Base-by-base conservation (phyloP, 495 filamentous ascomycete species). In the Evansstolkia leycettana region DNA sequence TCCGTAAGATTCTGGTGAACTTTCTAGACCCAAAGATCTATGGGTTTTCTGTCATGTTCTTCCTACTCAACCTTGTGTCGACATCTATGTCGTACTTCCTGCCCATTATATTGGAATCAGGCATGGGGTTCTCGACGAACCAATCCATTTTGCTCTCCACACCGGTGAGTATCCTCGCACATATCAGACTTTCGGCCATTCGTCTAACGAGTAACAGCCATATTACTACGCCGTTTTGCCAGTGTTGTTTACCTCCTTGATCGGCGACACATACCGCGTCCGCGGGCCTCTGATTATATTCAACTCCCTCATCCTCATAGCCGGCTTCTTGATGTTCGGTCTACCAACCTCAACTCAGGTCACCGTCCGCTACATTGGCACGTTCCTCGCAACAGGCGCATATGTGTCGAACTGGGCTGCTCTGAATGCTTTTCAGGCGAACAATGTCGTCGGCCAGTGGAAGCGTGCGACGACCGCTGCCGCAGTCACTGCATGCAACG, bases 381-480 rank as follows among this genome's bases (percentile, higher is more conserved):
- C 77, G 0, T 86, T 75, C 49, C 68, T 88, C 2, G 77, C 81
- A 0, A 86, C 81, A 0, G 82, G 82, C 0, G 80, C 82, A 0
- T 88, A 86, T 43, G 69, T 88, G 3, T 75, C 71, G 2, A 88
- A 88, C 41, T 88, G 82, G 81, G 80, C 81, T 0, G 82, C 80
- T 2, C 55, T 87, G 35, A 82, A 74, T 43, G 73, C 80, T 0
- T 87, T 80, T 42, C 76, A 81, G 45, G 72, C 75, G 2, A 82
- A 77, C 46, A 84, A 84, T 47, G 71, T 84, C 17, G 70, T 69
- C 7, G 75, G 68, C 1, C 81, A 85, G 46, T 87, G 83, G 82
- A 86, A 85, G 53, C 65, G 82, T 14, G 79, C 73, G 0, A 80
- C 78, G 29, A 80, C 74, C 4, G 75, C 78, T 0, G 82, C 80